Evolutionary conservation across 208 protist genomes (phyloP).

Genomic region (Strigomonas oncopelti): DNA sequence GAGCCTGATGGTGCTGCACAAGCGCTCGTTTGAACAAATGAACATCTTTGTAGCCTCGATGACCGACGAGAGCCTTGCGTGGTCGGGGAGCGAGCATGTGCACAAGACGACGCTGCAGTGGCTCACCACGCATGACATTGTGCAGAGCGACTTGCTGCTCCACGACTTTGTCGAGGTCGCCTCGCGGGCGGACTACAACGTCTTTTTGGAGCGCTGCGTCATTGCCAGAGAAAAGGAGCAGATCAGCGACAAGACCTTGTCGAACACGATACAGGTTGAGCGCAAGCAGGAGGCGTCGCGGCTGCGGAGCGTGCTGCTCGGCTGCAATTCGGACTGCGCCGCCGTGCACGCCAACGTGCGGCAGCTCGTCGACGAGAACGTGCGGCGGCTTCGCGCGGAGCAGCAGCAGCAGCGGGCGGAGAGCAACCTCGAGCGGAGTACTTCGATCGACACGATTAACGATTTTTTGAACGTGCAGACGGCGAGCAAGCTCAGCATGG

Average conservation of each 20-base stretch:
- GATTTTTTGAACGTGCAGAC: conserved; percentile 12
- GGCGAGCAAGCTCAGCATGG: conserved; percentile 28
- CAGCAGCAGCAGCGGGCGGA: neutral
- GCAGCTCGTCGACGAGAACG: conserved; percentile 11
- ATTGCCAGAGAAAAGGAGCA: conserved; percentile 57
- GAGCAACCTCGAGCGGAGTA: neutral
- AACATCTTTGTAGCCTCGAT: conserved; percentile 32
- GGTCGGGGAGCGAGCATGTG: conserved; percentile 5
- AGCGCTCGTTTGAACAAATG: conserved; percentile 53
- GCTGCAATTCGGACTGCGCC: conserved; percentile 1
- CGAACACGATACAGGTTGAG: neutral
- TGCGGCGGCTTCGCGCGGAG: neutral
- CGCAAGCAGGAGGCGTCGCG: conserved; percentile 25
- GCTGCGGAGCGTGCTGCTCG: conserved; percentile 40
- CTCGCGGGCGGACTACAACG: conserved; percentile 73
- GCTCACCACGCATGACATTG: conserved; percentile 29
- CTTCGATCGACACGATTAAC: neutral
- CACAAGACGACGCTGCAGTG: conserved; percentile 38
- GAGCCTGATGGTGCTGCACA: conserved; percentile 56
- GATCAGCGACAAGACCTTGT: conserved; percentile 57
- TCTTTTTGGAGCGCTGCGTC: conserved; percentile 68
- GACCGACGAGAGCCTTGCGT: conserved; percentile 10
- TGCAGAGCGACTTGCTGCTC: conserved; percentile 19
- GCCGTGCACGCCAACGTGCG: conserved; percentile 39
- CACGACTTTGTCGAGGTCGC: conserved; percentile 78